Conservation (phyloP, 208 protist genomes). For the Wallacemonas collosoma region DNA sequence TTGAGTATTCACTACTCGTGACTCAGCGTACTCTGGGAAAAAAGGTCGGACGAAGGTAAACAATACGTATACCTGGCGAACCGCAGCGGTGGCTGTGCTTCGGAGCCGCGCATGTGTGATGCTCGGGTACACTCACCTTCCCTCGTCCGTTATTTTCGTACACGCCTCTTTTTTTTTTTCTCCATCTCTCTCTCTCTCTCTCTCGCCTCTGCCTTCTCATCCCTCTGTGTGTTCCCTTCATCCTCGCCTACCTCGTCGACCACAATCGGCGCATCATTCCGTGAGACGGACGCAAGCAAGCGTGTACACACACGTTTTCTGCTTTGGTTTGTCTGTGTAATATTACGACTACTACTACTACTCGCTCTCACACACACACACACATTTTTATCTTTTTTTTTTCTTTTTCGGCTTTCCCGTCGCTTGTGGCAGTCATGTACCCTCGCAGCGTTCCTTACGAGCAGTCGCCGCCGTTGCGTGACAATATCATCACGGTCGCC, state of each 20-base stretch:
- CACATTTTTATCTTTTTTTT: no score
- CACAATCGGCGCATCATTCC: no score
- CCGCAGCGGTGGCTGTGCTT: no score
- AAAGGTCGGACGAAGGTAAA: no score
- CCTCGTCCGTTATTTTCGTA: neutral
- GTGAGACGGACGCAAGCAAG: no score
- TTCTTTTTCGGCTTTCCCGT: neutral
- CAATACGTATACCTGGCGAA: no score
- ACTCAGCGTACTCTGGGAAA: no score
- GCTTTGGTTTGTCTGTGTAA: neutral
- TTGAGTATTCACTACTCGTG: no score
- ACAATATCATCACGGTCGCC: conserved; percentile 84
- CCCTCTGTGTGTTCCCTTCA: neutral
- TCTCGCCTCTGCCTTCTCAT: neutral
- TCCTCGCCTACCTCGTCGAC: no score
- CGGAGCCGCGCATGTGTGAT: no score
- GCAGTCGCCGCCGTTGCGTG: conserved; percentile 46
- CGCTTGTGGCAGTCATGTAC: conserved; percentile 34
- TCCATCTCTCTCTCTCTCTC: conserved; percentile 1
- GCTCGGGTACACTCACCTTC: no score
- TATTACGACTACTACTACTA: neutral
- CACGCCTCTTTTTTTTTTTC: neutral
- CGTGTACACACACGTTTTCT: neutral
- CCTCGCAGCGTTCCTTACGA: conserved; percentile 61
- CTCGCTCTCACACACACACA: neutral